Base-by-base conservation (phyloP, 257 asterid genomes). In the Capsicum baccatum region DNA sequence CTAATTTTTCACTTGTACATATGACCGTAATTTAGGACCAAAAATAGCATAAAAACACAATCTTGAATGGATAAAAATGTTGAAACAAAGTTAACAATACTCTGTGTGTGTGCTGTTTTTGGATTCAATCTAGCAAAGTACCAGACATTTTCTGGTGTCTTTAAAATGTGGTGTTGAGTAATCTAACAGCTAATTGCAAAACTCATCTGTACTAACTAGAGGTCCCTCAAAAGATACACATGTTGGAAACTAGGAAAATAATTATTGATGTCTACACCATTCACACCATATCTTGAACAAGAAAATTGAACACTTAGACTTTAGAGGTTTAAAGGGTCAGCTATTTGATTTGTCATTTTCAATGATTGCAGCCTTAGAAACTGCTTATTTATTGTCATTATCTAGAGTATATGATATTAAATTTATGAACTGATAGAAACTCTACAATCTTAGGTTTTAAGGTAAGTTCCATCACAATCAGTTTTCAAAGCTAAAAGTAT, bases 331-430 rank as follows among this genome's bases (percentile, higher is more conserved):
- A 52, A 21, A 76, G 26, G 8, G 48, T 52, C 62, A 52, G 13
- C 52, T 76, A 52, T 76, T 76, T 76, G 64, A 14, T 54, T 76
- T 54, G 82, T 54, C 82, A 78, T 78, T 78, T 54, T 78, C 82
- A 54, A 78, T 54, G 48, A 78, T 55, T 78, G 82, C 33, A 55
- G 48, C 62, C 19, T 50, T 74, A 74, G 42, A 50, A 48, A 74
- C 60, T 78, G 26, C 19, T 78, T 63, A 76, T 76, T 21, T 76
- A 21, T 52, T 26, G 48, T 76, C 81, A 76, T 52, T 70, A 17
- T 21, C 48, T 58, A 71, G 39, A 47, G 17, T 63, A 44, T 17
- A 12, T 47, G 39, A 50, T 78, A 78, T 78, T 37, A 26, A 78
- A 50, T 78, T 26, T 13, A 55, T 56, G 82, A 26, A 26, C 2